Percentiles rank a stretch among this genome's conserved stretches.
Conservation (phyloP, 148 eudicot genomes). For the Spergularia bocconei region DNA sequence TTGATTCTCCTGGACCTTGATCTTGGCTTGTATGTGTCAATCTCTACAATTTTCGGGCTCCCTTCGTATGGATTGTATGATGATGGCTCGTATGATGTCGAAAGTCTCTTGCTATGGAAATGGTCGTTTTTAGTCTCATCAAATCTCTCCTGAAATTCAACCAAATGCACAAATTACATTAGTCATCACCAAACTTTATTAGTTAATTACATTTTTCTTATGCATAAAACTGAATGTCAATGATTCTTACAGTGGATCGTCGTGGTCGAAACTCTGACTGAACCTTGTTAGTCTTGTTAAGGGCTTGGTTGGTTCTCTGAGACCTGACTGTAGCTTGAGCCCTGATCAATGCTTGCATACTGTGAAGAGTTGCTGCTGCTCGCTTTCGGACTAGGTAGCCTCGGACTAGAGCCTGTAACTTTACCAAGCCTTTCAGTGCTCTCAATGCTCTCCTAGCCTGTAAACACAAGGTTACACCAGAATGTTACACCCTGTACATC, state of each 20-base stretch:
- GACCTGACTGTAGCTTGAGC: constrained; percentile 72
- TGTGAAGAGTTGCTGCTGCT: constrained; percentile 72
- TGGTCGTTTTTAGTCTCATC: constrained; percentile 53
- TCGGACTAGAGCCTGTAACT: constrained; percentile 82
- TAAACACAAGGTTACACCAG: not conserved
- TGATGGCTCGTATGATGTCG: constrained; percentile 50
- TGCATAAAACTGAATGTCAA: not conserved
- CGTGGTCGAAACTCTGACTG: constrained; percentile 46
- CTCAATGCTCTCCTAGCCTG: constrained; percentile 85
- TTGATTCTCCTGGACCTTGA: constrained; percentile 61
- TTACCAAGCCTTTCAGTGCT: constrained; percentile 86
- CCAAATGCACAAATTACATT: not conserved
- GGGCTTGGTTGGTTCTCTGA: constrained; percentile 47
- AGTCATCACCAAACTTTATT: not conserved
- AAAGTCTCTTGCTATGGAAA: constrained; percentile 70
- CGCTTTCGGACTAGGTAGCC: constrained; percentile 82
- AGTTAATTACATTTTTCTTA: not conserved
- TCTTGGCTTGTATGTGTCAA: constrained; percentile 64
- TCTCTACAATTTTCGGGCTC: constrained; percentile 86
- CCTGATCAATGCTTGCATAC: constrained; percentile 87
- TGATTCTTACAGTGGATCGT: constrained; percentile 49
- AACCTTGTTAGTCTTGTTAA: constrained; percentile 30
- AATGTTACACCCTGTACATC: not conserved
- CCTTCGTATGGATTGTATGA: constrained; percentile 45
- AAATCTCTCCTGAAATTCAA: constrained; percentile 48